Evolutionary conservation across 345 rosid genomes (phyloP).

Genomic region (Fremontodendron californicum): DNA sequence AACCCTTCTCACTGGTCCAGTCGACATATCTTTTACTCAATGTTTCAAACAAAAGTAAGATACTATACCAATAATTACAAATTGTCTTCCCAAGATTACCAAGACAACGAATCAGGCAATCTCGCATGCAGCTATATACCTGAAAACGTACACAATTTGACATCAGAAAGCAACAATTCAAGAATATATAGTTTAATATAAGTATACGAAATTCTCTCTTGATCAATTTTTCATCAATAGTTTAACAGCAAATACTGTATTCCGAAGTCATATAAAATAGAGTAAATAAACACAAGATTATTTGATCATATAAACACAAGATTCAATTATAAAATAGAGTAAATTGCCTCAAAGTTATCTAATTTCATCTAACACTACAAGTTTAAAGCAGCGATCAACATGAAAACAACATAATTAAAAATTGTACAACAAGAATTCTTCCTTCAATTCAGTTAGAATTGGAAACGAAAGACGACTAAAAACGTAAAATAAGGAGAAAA

Average conservation of each 20-base stretch:
- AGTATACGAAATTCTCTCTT: not conserved
- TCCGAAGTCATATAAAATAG: not conserved
- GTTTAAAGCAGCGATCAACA: not conserved
- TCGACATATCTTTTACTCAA: conserved; percentile 49
- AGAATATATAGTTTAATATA: not conserved
- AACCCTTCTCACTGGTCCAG: conserved; percentile 70
- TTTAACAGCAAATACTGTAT: not conserved
- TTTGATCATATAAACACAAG: not conserved
- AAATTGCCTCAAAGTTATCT: not conserved
- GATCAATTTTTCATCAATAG: no score
- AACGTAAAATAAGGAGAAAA: no score
- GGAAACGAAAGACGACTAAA: no score
- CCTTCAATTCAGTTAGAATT: no score
- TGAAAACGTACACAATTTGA: not conserved
- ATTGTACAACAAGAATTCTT: not conserved
- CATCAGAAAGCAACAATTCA: not conserved
- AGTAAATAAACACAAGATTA: not conserved
- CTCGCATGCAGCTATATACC: not conserved
- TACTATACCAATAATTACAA: not conserved
- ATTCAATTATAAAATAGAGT: not conserved
- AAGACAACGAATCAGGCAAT: not conserved
- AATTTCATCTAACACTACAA: not conserved
- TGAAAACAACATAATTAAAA: not conserved
- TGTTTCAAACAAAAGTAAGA: conserved; percentile 12
- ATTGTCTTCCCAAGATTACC: not conserved